Evolutionary conservation across 1,139 yeast species (phyloP).

Genomic region (Kodamaea derodonti): DNA sequence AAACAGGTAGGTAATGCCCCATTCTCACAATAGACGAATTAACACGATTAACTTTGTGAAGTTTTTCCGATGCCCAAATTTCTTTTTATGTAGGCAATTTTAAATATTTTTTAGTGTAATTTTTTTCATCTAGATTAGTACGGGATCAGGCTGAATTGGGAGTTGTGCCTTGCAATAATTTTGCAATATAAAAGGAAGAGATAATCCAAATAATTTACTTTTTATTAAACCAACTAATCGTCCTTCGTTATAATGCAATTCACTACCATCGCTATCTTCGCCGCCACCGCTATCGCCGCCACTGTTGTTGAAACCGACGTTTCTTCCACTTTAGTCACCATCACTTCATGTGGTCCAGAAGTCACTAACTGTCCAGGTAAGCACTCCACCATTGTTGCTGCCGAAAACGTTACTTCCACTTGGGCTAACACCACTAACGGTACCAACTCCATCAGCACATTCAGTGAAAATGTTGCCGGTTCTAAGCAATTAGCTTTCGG

Average conservation of each 20-base stretch:
- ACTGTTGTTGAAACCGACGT: constrained; percentile 30
- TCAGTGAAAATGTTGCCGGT: neutral
- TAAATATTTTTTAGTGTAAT: neutral
- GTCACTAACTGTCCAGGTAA: constrained; percentile 42
- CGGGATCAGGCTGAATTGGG: neutral
- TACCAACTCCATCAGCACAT: constrained; percentile 25
- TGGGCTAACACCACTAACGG: constrained; percentile 24
- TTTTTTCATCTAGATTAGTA: neutral
- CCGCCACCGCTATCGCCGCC: constrained; percentile 36
- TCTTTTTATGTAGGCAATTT: neutral
- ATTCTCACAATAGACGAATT: neutral
- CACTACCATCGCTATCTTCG: constrained; percentile 44
- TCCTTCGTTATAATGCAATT: constrained; percentile 42
- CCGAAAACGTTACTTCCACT: constrained; percentile 10
- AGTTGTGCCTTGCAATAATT: neutral
- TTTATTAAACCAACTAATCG: constrained; percentile 22
- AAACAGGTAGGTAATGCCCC: neutral
- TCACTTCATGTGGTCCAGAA: constrained; percentile 40
- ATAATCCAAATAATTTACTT: constrained; percentile 3
- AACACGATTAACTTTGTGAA: neutral
- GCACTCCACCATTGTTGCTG: constrained; percentile 16
- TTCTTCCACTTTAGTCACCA: constrained; percentile 33
- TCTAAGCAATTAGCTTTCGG: constrained; percentile 3
- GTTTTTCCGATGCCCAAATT: neutral
- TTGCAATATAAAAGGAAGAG: neutral